Percentiles rank a stretch among this genome's conserved stretches.
Evolutionary conservation across 768 basidiomycete genomes (phyloP).

Genomic region (Naganishia vishniacii): DNA sequence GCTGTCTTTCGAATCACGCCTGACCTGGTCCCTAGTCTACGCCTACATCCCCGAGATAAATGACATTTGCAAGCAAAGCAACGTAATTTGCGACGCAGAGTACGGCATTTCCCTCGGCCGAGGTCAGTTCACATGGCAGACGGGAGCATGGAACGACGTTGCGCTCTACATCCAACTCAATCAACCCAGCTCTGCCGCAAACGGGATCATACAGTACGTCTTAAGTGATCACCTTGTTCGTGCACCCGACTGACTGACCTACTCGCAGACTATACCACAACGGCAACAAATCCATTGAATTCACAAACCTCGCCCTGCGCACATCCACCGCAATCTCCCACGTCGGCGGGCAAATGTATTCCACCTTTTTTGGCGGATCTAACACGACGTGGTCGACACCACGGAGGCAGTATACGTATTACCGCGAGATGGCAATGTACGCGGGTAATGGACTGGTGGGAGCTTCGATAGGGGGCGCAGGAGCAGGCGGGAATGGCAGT

Average conservation of each 20-base stretch:
- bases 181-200: slow-evolving; percentile 61
- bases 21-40: slow-evolving; percentile 57
- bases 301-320: slow-evolving; percentile 63
- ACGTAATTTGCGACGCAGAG: slow-evolving; percentile 53
- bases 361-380: slow-evolving; percentile 76
- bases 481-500: neutral
- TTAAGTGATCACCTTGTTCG: too few relatives aligned
- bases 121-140: slow-evolving; percentile 42
- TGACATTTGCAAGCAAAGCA: slow-evolving; percentile 53
- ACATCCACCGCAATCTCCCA: slow-evolving; percentile 53
- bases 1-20: slow-evolving; percentile 52
- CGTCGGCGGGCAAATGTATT: slow-evolving; percentile 71
- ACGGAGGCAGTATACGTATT: slow-evolving; percentile 64
- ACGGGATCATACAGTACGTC: slow-evolving; percentile 64
- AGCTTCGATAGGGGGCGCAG: neutral
- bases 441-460: neutral
- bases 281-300: slow-evolving; percentile 59
- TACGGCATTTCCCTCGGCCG: slow-evolving; percentile 45
- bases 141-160: slow-evolving; percentile 59
- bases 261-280: slow-evolving; percentile 52
- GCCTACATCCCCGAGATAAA: slow-evolving; percentile 65
- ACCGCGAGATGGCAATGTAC: slow-evolving; percentile 57
- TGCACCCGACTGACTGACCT: too few relatives aligned
- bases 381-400: slow-evolving; percentile 69
- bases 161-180: slow-evolving; percentile 76